Base-by-base conservation (phyloP, 2,329 filamentous ascomycete species). In the Cucurbitaria berberidis region DNA sequence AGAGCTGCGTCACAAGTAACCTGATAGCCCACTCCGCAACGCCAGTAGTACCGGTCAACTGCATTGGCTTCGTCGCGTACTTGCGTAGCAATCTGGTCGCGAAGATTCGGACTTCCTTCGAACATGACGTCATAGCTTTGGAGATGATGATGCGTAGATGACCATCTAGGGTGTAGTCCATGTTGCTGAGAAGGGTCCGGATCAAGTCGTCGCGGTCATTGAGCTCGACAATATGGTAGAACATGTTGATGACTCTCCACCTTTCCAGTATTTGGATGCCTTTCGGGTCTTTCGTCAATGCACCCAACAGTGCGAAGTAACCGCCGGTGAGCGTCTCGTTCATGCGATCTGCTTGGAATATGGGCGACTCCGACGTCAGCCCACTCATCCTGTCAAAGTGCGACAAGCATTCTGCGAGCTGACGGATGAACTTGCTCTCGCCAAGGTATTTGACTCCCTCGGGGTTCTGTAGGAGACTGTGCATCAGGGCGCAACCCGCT, bases 171-270 rank as follows among this genome's bases (percentile, higher is more conserved):
- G 87, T 89, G 71, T 96, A 99, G 76, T 99, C 93, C 76, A 99
- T 93, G 67, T 93, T 95, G 43, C 89, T 88, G 8, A 99, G 82
- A 27, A 99, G 83, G 9, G 93, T 83, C 70, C 93, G 91, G 71
- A 98, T 91, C 53, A 99, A 81, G 72, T 99, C 95, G 40, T 93
- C 91, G 2, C 95, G 89, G 74, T 95, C 89, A 65, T 90, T 91
- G 39, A 96, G 81, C 69, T 98, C 93, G 52, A 97, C 85, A 56
- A 99, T 96, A 75, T 98, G 95, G 72, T 99, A 99, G 82, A 98
- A 96, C 91, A 99, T 99, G 75, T 98, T 98, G 77, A 97, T 93
- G 83, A 99, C 96, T 65, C 92, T 91, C 93, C 95, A 98, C 65
- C 91, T 83, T 73, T 98, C 93, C 69, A 99, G 85, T 78, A 99